Evolutionary conservation across 2,329 filamentous ascomycete genomes (phyloP).

Genomic region (Ophioceras dolichostomum): DNA sequence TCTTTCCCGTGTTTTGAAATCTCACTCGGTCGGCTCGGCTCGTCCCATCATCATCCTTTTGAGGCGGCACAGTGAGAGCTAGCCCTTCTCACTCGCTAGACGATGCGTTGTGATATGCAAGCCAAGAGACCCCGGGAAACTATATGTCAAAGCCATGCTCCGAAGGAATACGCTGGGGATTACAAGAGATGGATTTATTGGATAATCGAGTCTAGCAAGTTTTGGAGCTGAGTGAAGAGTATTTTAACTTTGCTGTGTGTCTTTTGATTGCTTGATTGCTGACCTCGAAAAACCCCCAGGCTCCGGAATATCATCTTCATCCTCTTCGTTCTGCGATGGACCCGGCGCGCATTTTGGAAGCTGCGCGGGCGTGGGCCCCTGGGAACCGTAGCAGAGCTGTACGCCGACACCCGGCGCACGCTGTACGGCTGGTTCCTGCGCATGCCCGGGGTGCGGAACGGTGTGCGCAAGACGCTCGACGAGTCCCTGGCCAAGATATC

Average conservation of each 20-base stretch:
- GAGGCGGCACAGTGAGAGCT: neutral
- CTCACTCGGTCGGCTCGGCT: too few relatives aligned
- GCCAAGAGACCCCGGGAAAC: too few relatives aligned
- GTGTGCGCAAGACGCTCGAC: conserved; percentile 74
- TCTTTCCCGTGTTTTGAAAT: too few relatives aligned
- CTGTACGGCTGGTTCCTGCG: conserved; percentile 79
- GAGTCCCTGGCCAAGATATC: conserved; percentile 73
- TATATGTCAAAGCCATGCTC: too few relatives aligned
- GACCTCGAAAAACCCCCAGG: conserved; percentile 25
- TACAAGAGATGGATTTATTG: neutral
- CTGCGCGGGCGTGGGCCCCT: conserved; percentile 80
- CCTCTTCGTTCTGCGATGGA: conserved; percentile 75
- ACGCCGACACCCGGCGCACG: conserved; percentile 56
- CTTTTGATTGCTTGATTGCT: neutral
- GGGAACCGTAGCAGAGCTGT: conserved; percentile 65
- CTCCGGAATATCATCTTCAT: conserved; percentile 81
- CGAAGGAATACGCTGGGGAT: neutral
- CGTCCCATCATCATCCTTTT: too few relatives aligned
- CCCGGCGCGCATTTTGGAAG: conserved; percentile 69
- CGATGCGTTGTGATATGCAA: neutral
- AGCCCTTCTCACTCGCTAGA: neutral
- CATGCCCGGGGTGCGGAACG: conserved; percentile 72
- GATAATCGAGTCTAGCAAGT: too few relatives aligned
- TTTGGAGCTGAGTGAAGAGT: neutral
- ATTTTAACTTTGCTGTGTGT: neutral